Evolutionary conservation across 2,329 filamentous ascomycete species (phyloP), one percentile per base, ranked within the genome.

Genomic region (Trichoderma afroharzianum): DNA sequence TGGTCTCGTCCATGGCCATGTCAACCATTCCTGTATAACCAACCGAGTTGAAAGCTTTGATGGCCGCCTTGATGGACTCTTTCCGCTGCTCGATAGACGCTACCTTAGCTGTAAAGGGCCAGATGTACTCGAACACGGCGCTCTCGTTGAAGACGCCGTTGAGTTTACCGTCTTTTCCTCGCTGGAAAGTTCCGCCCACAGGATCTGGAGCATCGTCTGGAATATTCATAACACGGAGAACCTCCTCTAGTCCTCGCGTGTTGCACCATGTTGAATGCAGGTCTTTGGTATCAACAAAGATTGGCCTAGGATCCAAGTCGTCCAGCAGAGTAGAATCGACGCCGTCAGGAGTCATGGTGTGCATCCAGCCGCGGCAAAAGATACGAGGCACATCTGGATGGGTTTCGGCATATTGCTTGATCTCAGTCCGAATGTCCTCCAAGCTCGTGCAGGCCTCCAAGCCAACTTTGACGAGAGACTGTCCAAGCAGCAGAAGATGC

Each of bases 1-100:
- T 83, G 28, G 82, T 84, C 50, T 88, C 86, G 72, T 89, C 87
- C 87, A 89, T 89, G 58, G 88, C 88, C 88, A 89, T 89, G 67
- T 89, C 87, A 8, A 88, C 81, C 50, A 87, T 82, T 2, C 87
- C 86, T 0, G 87, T 89, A 75, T 87, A 88, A 1, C 88, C 87
- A 1, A 82, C 85, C 0, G 82, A 78, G 72, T 84, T 85, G 74
- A 88, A 89, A 0, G 84, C 82, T 3, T 81, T 75, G 28, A 89
- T 82, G 0, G 86, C 87, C 0, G 83, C 83, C 21, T 79, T 78
- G 72, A 89, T 82, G 3, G 84, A 82, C 6, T 82, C 81, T 66
- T 85, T 82, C 43, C 84, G 84, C 61, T 88, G 85, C 28, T 84
- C 79, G 39, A 84, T 79, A 3, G 83, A 82, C 0, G 86, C 80